Percentiles rank a stretch among this genome's conserved stretches.
These are phyloP conservation scores for Allium fistulosum DNA, from an alignment of 106 monocot genomes.

Conservation along the genomic window DNA sequence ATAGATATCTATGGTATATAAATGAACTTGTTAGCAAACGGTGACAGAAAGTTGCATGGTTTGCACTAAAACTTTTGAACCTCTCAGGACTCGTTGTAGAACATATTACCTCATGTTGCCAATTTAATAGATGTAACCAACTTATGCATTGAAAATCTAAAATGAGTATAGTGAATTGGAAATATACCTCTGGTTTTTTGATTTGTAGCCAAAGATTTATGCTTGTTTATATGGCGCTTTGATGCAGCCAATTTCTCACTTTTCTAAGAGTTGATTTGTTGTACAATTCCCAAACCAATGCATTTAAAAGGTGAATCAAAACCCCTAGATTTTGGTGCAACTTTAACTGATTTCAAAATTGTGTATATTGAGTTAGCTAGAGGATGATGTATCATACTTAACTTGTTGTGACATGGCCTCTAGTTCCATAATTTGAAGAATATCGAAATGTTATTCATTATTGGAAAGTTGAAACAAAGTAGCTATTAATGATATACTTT, in stretches of 20 bases:
- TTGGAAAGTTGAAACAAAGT: too few species aligned
- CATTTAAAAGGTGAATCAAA: conserved; percentile 96
- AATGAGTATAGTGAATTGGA: background rate
- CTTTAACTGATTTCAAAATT: conserved; percentile 41
- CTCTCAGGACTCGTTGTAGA: too few species aligned
- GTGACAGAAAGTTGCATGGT: too few species aligned
- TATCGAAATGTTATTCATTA: background rate
- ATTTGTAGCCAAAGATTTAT: conserved; percentile 56
- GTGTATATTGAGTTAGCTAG: conserved; percentile 9
- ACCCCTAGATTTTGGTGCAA: conserved; percentile 51
- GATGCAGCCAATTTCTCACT: conserved; percentile 61
- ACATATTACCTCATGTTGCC: too few species aligned
- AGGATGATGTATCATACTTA: conserved; percentile 27
- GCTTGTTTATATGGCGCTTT: conserved; percentile 60
- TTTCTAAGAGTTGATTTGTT: conserved; percentile 78
- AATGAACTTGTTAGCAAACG: background rate
- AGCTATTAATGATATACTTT: too few species aligned
- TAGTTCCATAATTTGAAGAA: conserved; percentile 63
- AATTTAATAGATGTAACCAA: background rate
- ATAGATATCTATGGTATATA: conserved; percentile 61
- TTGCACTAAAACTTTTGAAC: too few species aligned
- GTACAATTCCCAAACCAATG: conserved; percentile 71
- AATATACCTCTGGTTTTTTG: conserved; percentile 36
- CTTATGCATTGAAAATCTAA: too few species aligned
- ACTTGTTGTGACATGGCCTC: conserved; percentile 70